These are phyloP conservation scores for Metschnikowia anglica DNA, from an alignment of 805 yeast genomes.

Conservation along the genomic window DNA sequence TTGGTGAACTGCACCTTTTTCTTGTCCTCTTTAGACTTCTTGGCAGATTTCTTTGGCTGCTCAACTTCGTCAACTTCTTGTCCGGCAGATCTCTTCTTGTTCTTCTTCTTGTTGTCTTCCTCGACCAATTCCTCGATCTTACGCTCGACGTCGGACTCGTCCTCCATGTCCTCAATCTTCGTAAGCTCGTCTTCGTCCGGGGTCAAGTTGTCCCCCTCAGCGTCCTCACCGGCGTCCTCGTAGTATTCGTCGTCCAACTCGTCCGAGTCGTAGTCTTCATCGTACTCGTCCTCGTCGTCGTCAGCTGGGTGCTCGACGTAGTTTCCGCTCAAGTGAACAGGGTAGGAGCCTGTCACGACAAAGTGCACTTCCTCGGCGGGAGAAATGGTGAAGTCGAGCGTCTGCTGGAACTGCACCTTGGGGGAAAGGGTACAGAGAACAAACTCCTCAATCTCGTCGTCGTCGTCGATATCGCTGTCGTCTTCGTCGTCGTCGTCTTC, in stretches of 20 bases:
- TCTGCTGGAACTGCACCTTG: slow-evolving; percentile 79
- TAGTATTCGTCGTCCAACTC: slow-evolving; percentile 41
- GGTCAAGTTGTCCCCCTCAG: slow-evolving; percentile 62
- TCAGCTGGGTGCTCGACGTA: slow-evolving; percentile 95
- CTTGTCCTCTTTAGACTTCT: slow-evolving; percentile 31
- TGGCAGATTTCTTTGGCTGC: slow-evolving; percentile 27
- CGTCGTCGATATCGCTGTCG: slow-evolving; percentile 60
- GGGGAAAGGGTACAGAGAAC: slow-evolving; percentile 91
- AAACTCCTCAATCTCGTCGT: slow-evolving; percentile 77
- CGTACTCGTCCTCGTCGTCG: slow-evolving; percentile 32
- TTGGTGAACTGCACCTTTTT: too few species aligned
- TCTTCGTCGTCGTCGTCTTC: slow-evolving; percentile 54
- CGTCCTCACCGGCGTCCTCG: slow-evolving; percentile 42
- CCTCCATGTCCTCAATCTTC: slow-evolving; percentile 62
- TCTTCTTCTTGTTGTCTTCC: slow-evolving; percentile 40
- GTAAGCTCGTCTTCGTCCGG: slow-evolving; percentile 74
- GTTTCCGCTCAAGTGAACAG: slow-evolving; percentile 91
- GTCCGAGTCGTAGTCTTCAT: slow-evolving; percentile 42
- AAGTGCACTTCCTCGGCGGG: slow-evolving; percentile 94
- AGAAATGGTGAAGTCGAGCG: slow-evolving; percentile 82
- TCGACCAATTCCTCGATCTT: slow-evolving; percentile 74
- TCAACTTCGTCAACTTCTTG: slow-evolving; percentile 23
- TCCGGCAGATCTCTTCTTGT: slow-evolving; percentile 38
- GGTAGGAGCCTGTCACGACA: slow-evolving; percentile 94
- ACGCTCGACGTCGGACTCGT: slow-evolving; percentile 66